Evolutionary conservation across 2,329 filamentous ascomycete species (phyloP), one percentile per base, ranked within the genome.

Genomic region (Thelonectria rubi): DNA sequence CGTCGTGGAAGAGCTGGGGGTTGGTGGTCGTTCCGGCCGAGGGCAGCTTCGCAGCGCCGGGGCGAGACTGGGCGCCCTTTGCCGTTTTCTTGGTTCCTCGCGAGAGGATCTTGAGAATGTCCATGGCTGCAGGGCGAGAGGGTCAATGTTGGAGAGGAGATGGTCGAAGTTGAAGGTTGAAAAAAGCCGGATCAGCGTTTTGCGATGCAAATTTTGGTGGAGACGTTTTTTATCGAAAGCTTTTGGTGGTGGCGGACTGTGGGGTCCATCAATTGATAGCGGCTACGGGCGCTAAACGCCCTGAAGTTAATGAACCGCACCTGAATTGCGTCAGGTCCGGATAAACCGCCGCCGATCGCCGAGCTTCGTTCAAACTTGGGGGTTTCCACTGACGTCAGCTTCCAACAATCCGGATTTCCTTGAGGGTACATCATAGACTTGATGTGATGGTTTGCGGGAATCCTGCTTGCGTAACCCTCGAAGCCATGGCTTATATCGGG

Each of bases 81-180:
- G 79, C 72, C 14, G 81, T 78, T 70, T 81, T 81, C 64, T 91
- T 92, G 3, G 87, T 88, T 59, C 89, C 89, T 52, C 90, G 84
- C 37, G 90, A 91, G 61, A 93, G 80, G 32, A 93, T 79, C 71
- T 88, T 92, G 72, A 92, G 81, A 56, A 92, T 88, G 77, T 93
- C 90, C 89, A 91, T 60, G 53, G 58, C 18, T 5, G 14, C 20
- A 21, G 54, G 26, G 57, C 60, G 39, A 48, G 53, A 50, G 15
- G 53, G 48, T 17, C 55, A 53, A 40, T 46, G 61, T 53, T 39
- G 42, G 30, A 26, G 56, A 54, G 50, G 55, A 21, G n/a, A 45
- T 24, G 32, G 9, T 42, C 34, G 18, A 20, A n/a, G 47, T 12
- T 30, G 61, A 24, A 55, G 58, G 55, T 17, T 18, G 56, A 60